A percentile compares a stretch with the other conserved stretches of the same genome.
These are phyloP conservation scores for Alternaria sp. DNA, from an alignment of 2,329 filamentous ascomycete species.

Conservation along the genomic window DNA sequence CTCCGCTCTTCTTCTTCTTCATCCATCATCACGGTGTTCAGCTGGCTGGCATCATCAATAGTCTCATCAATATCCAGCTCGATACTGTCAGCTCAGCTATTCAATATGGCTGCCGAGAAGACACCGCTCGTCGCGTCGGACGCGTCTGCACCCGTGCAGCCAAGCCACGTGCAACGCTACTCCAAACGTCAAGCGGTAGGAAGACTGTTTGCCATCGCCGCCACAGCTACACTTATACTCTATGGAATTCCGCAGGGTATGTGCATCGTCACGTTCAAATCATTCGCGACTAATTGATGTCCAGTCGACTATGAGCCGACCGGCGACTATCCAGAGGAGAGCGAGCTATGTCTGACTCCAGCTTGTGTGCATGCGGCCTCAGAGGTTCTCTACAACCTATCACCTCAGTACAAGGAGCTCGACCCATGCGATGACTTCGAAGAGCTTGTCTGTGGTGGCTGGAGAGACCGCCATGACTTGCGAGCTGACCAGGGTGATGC, in stretches of 20 bases:
- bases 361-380: slow-evolving; percentile 69
- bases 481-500: slow-evolving; percentile 67
- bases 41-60: slow-evolving; percentile 28
- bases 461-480: slow-evolving; percentile 68
- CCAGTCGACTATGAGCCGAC: slow-evolving; percentile 10
- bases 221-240: slow-evolving; percentile 26
- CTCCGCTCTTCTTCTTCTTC: slow-evolving; percentile 4
- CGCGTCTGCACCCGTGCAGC: slow-evolving; percentile 14
- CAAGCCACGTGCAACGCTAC: slow-evolving; percentile 19
- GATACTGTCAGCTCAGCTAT: neutral
- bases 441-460: slow-evolving; percentile 71
- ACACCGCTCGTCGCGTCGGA: slow-evolving; percentile 25
- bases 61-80: neutral
- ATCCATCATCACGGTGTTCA: slow-evolving; percentile 23
- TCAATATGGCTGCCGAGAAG: slow-evolving; percentile 31
- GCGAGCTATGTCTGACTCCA: slow-evolving; percentile 59
- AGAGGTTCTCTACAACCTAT: slow-evolving; percentile 67
- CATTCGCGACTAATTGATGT: neutral
- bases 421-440: slow-evolving; percentile 75
- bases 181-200: slow-evolving; percentile 17
- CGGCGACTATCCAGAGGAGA: slow-evolving; percentile 10
- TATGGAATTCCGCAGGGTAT: slow-evolving; percentile 25
- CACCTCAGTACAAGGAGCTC: slow-evolving; percentile 66
- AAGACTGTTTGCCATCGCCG: slow-evolving; percentile 24
- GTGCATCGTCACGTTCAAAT: neutral